A percentile compares a stretch with the other conserved stretches of the same genome.
phyloP scores from a whole-genome alignment of 495 filamentous ascomycete genomes.

The Trichoderma gamsii region DNA sequence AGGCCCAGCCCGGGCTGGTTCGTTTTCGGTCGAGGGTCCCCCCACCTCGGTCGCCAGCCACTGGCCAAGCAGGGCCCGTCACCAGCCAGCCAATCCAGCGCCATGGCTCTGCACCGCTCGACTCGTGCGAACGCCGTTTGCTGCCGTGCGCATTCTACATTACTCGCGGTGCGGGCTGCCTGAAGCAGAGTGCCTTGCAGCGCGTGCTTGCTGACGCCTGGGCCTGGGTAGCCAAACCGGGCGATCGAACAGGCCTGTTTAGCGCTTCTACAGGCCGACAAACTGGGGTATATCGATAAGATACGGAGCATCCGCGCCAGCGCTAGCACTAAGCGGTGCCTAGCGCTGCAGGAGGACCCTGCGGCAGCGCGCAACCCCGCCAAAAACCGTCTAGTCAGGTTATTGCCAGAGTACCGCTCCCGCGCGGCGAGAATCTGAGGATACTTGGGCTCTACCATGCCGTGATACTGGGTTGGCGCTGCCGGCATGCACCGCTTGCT shows the following conservation, averaged over 20 bases:
- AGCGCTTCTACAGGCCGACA: background rate
- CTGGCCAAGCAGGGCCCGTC: background rate
- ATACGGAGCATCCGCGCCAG: slow-evolving; percentile 4
- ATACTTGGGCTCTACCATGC: background rate
- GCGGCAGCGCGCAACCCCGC: slow-evolving; percentile 8
- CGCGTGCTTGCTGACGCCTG: background rate
- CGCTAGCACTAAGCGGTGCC: background rate
- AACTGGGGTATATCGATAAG: slow-evolving; percentile 14
- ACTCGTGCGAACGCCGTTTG: background rate
- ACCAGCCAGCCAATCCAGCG: background rate
- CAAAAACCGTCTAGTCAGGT: background rate
- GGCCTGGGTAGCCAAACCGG: too few species aligned
- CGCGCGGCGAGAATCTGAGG: background rate
- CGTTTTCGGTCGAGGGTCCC: background rate
- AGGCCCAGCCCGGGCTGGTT: background rate
- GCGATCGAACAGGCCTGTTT: background rate
- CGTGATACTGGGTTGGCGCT: background rate
- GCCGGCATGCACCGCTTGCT: background rate
- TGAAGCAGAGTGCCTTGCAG: background rate
- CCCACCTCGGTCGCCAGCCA: slow-evolving; percentile 2
- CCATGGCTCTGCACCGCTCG: too few species aligned
- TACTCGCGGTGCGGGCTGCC: background rate
- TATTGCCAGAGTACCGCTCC: background rate
- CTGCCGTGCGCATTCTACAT: background rate
- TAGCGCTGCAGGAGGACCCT: slow-evolving; percentile 11